Conservation (phyloP, 768 basidiomycete genomes). For the Mrakia gelida region DNA sequence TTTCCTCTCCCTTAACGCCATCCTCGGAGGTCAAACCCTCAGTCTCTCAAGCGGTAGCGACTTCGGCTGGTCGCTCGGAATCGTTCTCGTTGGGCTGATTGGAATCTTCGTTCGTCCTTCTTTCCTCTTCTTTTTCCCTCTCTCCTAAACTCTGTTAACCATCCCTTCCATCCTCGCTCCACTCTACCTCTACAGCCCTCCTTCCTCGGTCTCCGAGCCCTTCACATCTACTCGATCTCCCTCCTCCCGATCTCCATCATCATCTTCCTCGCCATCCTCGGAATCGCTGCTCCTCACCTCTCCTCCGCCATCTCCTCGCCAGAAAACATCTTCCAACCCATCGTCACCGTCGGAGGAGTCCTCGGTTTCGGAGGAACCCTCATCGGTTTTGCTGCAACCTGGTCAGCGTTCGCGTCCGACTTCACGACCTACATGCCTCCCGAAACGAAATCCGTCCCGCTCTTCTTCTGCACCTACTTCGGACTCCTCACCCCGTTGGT, state of each 20-base stretch:
- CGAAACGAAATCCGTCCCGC: conserved; percentile 34
- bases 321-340: conserved; percentile 6
- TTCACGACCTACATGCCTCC: conserved; percentile 42
- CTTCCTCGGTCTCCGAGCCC: conserved; percentile 42
- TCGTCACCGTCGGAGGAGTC: conserved; percentile 37
- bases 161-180: too few relatives aligned
- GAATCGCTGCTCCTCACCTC: conserved; percentile 35
- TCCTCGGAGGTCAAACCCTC: conserved; percentile 65
- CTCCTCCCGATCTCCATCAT: conserved; percentile 43
- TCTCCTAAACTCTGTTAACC: conserved; percentile 1
- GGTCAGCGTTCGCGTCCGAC: conserved; percentile 42
- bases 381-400: conserved; percentile 44
- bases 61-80: conserved; percentile 64
- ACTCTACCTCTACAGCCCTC: conserved; percentile 35
- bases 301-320: conserved; percentile 20
- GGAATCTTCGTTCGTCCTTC: conserved; percentile 39
- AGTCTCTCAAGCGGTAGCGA: conserved; percentile 52
- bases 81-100: conserved; percentile 51
- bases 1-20: conserved; percentile 63
- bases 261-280: conserved; percentile 41
- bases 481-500: conserved; percentile 41
- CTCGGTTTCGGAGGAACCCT: conserved; percentile 42
- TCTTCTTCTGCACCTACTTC: conserved; percentile 41
- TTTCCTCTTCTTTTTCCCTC: neutral
- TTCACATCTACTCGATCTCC: conserved; percentile 41